Evolutionary conservation across 1,139 yeast species (phyloP), one percentile per base, ranked within the genome.

Genomic region (Protomyces macrosporus): DNA sequence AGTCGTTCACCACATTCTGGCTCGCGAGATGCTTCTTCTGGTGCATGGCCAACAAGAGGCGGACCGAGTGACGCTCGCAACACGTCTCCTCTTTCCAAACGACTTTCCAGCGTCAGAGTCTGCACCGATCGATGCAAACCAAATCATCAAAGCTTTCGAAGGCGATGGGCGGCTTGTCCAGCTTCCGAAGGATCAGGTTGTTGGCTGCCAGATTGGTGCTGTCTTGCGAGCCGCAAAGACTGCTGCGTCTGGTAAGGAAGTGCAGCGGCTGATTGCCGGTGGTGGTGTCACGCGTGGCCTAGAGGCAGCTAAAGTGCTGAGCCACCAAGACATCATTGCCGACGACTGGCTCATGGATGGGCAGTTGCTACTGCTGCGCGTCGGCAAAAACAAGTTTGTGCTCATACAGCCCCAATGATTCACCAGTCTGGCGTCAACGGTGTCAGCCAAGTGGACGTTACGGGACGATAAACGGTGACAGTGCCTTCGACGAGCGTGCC

Each of bases 1-100:
- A 66, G 69, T 78, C 36, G 98, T 93, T 0, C 98, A 93, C 75
- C 78, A 84, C 55, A 74, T 85, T 0, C 79, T 93, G 55, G 98
- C 98, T 0, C 76, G 83, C 54, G 97, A 93, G 72, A 88, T 91
- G 54, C 87, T 93, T 4, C 96, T 89, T 70, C 78, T 93, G 71
- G 81, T 93, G 45, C 97, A 90, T 74, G 98, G 98, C 0, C 79
- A 79, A 9, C 95, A 93, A 0, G 79, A 81, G 4, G 95, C 96
- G 2, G 80, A 81, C 39, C 81, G 83, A 63, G 86, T 90, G 71
- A 83, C 84, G 7, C 77, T 80, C 53, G 81, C 87, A 33, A 84
- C 93, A 2, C 79, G 85, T 4, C 81, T 87, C 66, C 73, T 89
- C 58, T 88, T 86, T 73, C 88, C 89, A 3, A 77, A 82, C 0